These are phyloP conservation scores for Capronia coronata DNA, from an alignment of 2,329 filamentous ascomycete genomes.

Conservation along the genomic window DNA sequence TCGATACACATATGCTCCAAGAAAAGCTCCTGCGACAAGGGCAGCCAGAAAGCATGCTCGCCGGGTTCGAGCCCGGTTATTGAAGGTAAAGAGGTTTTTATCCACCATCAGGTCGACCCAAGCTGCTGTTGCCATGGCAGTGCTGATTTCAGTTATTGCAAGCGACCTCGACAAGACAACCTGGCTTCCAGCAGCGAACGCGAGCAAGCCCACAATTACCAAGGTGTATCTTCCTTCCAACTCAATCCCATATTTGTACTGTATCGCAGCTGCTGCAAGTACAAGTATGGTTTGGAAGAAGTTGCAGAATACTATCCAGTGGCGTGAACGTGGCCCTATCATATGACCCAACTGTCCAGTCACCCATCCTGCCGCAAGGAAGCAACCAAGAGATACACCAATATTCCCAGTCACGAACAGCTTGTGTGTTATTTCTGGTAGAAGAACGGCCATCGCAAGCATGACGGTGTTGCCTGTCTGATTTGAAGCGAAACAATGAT, in stretches of 20 bases:
- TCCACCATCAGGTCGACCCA: constrained; percentile 57
- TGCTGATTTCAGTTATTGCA: constrained; percentile 55
- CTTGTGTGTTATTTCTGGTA: constrained; percentile 42
- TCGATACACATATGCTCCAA: constrained; percentile 40
- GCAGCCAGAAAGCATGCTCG: constrained; percentile 46
- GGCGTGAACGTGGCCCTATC: constrained; percentile 45
- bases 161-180: constrained; percentile 53
- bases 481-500: constrained; percentile 58
- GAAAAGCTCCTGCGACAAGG: constrained; percentile 46
- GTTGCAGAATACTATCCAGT: constrained; percentile 52
- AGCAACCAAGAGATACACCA: constrained; percentile 50
- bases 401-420: constrained; percentile 52
- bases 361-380: constrained; percentile 49
- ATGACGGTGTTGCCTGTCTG: constrained; percentile 62
- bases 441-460: constrained; percentile 45
- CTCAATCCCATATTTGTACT: constrained; percentile 33
- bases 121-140: constrained; percentile 59
- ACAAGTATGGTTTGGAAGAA: constrained; percentile 51
- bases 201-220: constrained; percentile 47
- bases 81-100: constrained; percentile 40
- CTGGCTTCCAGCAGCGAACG: constrained; percentile 53
- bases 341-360: constrained; percentile 53
- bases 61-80: constrained; percentile 48
- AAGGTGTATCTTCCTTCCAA: constrained; percentile 38
- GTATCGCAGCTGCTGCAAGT: constrained; percentile 43